A percentile compares a stretch with the other conserved stretches of the same genome.
Evolutionary conservation across 192 early-diverging fungal species (phyloP).

Genomic region (Endogone sp.): DNA sequence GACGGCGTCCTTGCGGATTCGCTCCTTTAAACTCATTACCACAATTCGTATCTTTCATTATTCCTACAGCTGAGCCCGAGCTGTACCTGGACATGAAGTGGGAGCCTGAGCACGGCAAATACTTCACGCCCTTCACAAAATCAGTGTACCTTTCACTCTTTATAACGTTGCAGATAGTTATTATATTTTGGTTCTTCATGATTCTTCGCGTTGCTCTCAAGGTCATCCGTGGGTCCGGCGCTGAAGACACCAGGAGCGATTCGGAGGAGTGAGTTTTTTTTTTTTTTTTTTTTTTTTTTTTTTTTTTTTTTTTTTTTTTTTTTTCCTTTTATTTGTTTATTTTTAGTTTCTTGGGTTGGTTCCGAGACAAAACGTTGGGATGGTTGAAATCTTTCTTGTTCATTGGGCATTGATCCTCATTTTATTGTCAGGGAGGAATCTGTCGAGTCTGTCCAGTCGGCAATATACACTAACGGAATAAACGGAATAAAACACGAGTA

Average conservation of each 20-base stretch:
- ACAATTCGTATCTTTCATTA: not conserved
- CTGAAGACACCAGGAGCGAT: conserved; percentile 69
- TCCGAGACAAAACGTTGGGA: no score
- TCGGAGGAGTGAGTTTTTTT: conserved; percentile 25
- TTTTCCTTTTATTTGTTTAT: no score
- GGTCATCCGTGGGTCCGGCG: conserved; percentile 58
- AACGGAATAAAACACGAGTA: not conserved
- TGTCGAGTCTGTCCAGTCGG: not conserved
- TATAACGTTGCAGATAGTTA: conserved; percentile 57
- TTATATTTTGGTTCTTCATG: conserved; percentile 77
- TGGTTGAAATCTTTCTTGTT: no score
- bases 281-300: not conserved
- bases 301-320: no score
- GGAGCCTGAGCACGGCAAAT: conserved; percentile 53
- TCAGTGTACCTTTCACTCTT: conserved; percentile 57
- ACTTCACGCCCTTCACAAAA: conserved; percentile 40
- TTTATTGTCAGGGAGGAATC: not conserved
- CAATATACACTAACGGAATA: not conserved
- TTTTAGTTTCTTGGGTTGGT: no score
- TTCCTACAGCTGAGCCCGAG: conserved; percentile 26
- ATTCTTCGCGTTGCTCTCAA: conserved; percentile 61
- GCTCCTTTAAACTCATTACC: not conserved
- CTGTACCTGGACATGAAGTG: conserved; percentile 52
- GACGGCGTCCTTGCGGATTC: no score
- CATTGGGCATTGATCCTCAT: no score